A percentile compares a stretch with the other conserved stretches of the same genome.
Evolutionary conservation across 1,284 basidiomycete species (phyloP).

Genomic region (Entoloma clypeatum): DNA sequence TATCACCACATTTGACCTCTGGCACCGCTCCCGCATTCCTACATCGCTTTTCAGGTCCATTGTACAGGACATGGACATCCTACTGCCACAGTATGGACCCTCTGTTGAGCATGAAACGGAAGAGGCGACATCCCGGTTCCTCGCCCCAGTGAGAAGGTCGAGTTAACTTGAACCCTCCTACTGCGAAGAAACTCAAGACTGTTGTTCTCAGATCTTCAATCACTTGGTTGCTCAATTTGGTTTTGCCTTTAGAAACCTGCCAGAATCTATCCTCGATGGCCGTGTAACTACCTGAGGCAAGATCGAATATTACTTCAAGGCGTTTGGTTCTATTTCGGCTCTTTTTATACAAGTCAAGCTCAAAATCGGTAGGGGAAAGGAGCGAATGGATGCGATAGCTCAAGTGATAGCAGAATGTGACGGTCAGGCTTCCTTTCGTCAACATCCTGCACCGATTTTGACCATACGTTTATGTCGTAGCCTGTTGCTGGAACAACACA

Average conservation of each 20-base stretch:
- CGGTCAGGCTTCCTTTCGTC: too few species aligned
- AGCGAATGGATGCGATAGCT: conserved; percentile 9
- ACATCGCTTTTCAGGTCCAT: conserved; percentile 15
- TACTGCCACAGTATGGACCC: conserved; percentile 12
- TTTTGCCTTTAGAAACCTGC: conserved; percentile 10
- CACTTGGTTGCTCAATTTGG: conserved; percentile 9
- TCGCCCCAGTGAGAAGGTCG: too few species aligned
- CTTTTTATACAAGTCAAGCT: conserved; percentile 13
- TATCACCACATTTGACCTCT: conserved; percentile 12
- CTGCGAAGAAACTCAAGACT: too few species aligned
- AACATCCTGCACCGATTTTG: too few species aligned
- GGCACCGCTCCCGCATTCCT: conserved; percentile 15
- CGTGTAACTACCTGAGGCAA: conserved; percentile 10
- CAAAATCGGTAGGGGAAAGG: conserved; percentile 13
- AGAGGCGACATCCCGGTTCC: conserved; percentile 12
- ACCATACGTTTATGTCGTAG: conserved; percentile 9
- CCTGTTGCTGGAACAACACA: conserved; percentile 13
- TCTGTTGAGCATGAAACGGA: conserved; percentile 11
- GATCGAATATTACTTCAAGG: conserved; percentile 9
- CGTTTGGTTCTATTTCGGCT: conserved; percentile 15
- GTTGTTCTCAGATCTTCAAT: conserved; percentile 14
- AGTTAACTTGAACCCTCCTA: too few species aligned
- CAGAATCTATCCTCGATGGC: conserved; percentile 12
- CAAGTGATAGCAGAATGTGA: conserved; percentile 10
- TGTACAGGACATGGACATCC: conserved; percentile 9